phyloP scores from a whole-genome alignment of 345 rosid species.

The Mallotus nudiflorus region DNA sequence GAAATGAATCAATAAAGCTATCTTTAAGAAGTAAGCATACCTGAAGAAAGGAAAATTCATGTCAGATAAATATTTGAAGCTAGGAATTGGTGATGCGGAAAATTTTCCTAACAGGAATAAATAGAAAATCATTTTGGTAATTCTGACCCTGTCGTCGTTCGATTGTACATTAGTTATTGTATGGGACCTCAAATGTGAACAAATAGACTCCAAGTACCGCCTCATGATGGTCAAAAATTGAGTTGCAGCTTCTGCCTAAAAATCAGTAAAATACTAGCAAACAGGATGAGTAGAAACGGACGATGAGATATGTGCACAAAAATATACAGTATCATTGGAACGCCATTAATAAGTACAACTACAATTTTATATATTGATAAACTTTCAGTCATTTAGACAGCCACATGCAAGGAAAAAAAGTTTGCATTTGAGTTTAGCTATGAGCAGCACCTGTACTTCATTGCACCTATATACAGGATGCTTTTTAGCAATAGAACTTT shows the following conservation, averaged over 20 bases:
- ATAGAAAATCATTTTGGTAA: conserved; percentile 20
- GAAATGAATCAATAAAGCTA: conserved; percentile 90
- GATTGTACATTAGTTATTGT: conserved; percentile 96
- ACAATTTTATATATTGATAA: not conserved
- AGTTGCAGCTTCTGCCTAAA: conserved; percentile 66
- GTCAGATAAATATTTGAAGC: conserved; percentile 9
- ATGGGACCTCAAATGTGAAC: conserved; percentile 75
- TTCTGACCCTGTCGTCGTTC: conserved; percentile 80
- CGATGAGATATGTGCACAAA: not conserved
- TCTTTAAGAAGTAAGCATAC: conserved; percentile 93
- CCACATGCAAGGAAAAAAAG: not conserved
- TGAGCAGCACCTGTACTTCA: conserved; percentile 70
- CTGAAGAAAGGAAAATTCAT: conserved; percentile 42
- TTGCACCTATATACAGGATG: conserved; percentile 84
- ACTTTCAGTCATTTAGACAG: not conserved
- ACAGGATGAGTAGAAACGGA: not conserved
- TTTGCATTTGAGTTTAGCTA: conserved; percentile 4
- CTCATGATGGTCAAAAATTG: conserved; percentile 72
- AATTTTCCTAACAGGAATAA: not conserved
- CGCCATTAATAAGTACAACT: too few relatives aligned
- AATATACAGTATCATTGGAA: too few relatives aligned
- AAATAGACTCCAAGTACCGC: conserved; percentile 79
- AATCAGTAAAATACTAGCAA: not conserved
- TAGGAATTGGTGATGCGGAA: not conserved
- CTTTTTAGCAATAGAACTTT: conserved; percentile 58